These are phyloP conservation scores for Graphilbum ipis-grandicollis DNA, from an alignment of 2,329 filamentous ascomycete genomes.

Conservation along the genomic window DNA sequence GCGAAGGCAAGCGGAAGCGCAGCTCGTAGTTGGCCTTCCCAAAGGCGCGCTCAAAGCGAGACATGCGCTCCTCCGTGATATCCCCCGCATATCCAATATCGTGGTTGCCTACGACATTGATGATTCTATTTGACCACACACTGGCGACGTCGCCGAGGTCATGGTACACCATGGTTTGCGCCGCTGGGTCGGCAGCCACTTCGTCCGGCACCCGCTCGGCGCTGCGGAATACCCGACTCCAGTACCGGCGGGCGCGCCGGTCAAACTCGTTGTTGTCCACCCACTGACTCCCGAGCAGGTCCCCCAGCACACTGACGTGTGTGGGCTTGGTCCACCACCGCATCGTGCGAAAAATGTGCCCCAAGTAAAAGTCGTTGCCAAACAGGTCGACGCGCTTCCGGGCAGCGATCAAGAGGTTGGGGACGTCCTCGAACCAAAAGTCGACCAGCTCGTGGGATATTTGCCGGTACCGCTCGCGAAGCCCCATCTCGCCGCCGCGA, in stretches of 20 bases:
- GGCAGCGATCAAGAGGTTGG: constrained; percentile 43
- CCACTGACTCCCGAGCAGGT: constrained; percentile 91
- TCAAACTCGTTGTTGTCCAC: constrained; percentile 73
- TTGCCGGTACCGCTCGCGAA: constrained; percentile 34
- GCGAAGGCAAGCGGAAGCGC: constrained; percentile 44
- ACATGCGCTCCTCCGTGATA: constrained; percentile 55
- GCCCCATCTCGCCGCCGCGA: constrained; percentile 23
- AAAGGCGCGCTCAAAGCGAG: constrained; percentile 70
- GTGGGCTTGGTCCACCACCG: constrained; percentile 74
- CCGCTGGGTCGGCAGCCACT: too few species aligned
- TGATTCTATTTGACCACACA: constrained; percentile 57
- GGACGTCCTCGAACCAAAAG: constrained; percentile 49
- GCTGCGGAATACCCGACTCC: constrained; percentile 61
- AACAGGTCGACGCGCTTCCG: constrained; percentile 75
- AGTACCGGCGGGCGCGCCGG: constrained; percentile 55
- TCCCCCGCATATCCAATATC: constrained; percentile 95
- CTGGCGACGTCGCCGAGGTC: constrained; percentile 3
- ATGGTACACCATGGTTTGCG: too few species aligned
- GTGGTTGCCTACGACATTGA: constrained; percentile 89
- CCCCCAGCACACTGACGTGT: constrained; percentile 76
- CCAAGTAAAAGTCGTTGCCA: constrained; percentile 89
- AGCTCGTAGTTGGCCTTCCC: constrained; percentile 86
- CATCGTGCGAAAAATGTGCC: constrained; percentile 74
- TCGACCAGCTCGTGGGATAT: constrained; percentile 42
- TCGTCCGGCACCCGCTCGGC: constrained; percentile 45